Conservation (phyloP, 2,329 filamentous ascomycete genomes). For the Fusarium heterosporum region DNA sequence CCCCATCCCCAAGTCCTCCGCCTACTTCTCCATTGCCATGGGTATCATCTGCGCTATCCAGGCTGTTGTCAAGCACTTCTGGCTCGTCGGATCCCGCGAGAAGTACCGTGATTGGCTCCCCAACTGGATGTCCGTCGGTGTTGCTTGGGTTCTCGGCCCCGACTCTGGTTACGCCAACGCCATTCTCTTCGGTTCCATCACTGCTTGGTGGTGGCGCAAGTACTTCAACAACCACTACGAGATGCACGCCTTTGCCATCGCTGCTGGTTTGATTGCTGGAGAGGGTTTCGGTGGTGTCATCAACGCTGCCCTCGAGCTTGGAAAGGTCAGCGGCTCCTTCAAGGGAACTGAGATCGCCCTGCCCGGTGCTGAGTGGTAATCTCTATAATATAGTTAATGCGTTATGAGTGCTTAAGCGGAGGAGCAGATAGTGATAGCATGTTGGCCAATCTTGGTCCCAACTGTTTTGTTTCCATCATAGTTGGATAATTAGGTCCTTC, state of each 20-base stretch:
- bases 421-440: slow-evolving; percentile 6
- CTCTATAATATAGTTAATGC: slow-evolving; percentile 12
- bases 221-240: slow-evolving; percentile 63
- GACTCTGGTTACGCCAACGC: slow-evolving; percentile 66
- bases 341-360: slow-evolving; percentile 38
- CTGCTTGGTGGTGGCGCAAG: slow-evolving; percentile 67
- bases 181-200: slow-evolving; percentile 66
- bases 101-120: slow-evolving; percentile 69
- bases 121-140: slow-evolving; percentile 71
- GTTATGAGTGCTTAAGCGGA: slow-evolving; percentile 13
- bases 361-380: slow-evolving; percentile 29
- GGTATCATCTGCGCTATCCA: slow-evolving; percentile 62
- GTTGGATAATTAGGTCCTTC: neutral
- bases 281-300: slow-evolving; percentile 72
- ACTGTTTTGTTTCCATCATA: neutral
- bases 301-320: slow-evolving; percentile 62
- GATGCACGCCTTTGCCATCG: slow-evolving; percentile 68
- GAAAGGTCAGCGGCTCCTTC: slow-evolving; percentile 48
- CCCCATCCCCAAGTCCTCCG: slow-evolving; percentile 66
- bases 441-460: neutral
- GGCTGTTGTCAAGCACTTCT: slow-evolving; percentile 66
- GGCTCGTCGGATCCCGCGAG: slow-evolving; percentile 62
- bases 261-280: slow-evolving; percentile 71
- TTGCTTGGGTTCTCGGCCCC: slow-evolving; percentile 69
- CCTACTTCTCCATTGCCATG: slow-evolving; percentile 68